These are phyloP conservation scores for Mycosphaerelloides madeirae DNA, from an alignment of 2,329 filamentous ascomycete species.

Conservation along the genomic window DNA sequence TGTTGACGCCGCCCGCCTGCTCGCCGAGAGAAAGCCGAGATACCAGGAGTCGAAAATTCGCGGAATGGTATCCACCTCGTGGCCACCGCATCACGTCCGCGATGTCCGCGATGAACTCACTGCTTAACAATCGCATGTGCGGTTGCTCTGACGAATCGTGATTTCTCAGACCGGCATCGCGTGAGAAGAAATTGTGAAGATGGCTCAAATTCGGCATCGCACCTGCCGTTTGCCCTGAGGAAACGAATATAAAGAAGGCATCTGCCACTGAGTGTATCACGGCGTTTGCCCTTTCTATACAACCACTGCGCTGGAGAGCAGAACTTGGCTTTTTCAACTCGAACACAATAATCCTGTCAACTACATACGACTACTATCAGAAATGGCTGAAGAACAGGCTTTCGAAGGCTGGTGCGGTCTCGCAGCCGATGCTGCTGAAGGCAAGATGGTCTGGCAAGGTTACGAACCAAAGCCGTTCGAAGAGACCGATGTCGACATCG, in stretches of 20 bases:
- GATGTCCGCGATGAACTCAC: neutral
- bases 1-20: neutral
- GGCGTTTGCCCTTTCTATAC: neutral
- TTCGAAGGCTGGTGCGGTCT: conserved; percentile 57
- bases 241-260: too few species aligned
- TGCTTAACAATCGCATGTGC: conserved; percentile 5
- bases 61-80: conserved; percentile 1
- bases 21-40: conserved; percentile 8
- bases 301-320: conserved; percentile 1
- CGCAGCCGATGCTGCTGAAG: conserved; percentile 44
- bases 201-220: conserved; percentile 1
- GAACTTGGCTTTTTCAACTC: conserved; percentile 6
- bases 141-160: neutral
- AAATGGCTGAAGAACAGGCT: conserved; percentile 38
- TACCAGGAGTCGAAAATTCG: neutral
- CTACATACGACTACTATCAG: conserved; percentile 2
- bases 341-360: conserved; percentile 5
- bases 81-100: conserved; percentile 4
- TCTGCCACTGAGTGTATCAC: too few species aligned
- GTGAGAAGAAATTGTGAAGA: conserved; percentile 4
- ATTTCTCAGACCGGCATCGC: conserved; percentile 4
- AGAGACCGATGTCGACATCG: conserved; percentile 38
- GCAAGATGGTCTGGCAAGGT: conserved; percentile 51
- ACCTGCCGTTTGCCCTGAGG: too few species aligned
- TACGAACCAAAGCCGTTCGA: conserved; percentile 39